Percentiles rank a stretch among this genome's conserved stretches.
Evolutionary conservation across 805 yeast genomes (phyloP).

Genomic region (Candida manassasensis): DNA sequence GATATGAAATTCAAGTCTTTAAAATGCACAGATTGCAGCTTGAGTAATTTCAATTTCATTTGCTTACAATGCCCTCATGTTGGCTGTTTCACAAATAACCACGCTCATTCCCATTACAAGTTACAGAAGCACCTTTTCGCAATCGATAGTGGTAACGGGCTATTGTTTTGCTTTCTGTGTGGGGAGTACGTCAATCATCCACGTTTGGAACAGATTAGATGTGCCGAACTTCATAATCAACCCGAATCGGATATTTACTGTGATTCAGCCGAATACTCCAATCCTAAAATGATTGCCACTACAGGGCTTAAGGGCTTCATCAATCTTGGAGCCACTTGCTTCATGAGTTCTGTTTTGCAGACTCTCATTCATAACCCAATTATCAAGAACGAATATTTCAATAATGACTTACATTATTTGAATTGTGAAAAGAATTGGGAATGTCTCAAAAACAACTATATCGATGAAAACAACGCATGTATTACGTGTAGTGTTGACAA

Average conservation of each 20-base stretch:
- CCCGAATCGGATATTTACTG: neutral
- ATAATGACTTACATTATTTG: conserved; percentile 59
- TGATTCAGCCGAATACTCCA: conserved; percentile 4
- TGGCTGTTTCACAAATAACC: conserved; percentile 53
- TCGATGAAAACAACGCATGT: conserved; percentile 45
- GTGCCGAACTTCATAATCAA: conserved; percentile 13
- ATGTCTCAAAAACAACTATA: conserved; percentile 15
- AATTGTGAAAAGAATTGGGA: conserved; percentile 37
- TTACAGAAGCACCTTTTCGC: conserved; percentile 33
- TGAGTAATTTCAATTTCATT: conserved; percentile 42
- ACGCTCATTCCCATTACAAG: conserved; percentile 30
- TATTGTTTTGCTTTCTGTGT: conserved; percentile 77
- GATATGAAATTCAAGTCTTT: conserved; percentile 41
- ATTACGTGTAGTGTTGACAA: conserved; percentile 82
- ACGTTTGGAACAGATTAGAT: conserved; percentile 49
- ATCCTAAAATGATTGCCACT: conserved; percentile 51
- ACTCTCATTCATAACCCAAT: conserved; percentile 87
- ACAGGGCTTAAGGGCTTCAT: conserved; percentile 86
- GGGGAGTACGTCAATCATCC: conserved; percentile 64
- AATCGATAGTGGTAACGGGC: conserved; percentile 63
- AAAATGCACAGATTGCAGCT: conserved; percentile 48
- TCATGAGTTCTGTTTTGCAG: conserved; percentile 91
- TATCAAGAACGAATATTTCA: conserved; percentile 69
- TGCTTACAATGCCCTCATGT: conserved; percentile 76
- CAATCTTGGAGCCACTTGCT: conserved; percentile 96